Evolutionary conservation across 495 filamentous ascomycete genomes (phyloP).

Genomic region (Neurospora sp.): DNA sequence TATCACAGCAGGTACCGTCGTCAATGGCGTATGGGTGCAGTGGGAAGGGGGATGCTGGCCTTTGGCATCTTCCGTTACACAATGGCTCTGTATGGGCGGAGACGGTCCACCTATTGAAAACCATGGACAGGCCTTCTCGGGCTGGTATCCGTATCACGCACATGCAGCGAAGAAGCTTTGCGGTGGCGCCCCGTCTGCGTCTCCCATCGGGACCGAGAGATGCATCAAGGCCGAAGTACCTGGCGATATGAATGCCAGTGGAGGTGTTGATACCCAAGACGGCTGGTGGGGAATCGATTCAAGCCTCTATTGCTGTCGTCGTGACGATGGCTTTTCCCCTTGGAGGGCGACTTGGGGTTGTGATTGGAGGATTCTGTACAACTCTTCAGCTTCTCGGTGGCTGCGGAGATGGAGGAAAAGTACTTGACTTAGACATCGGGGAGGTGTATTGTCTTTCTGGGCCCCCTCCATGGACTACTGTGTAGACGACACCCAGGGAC

Average conservation of each 20-base stretch:
- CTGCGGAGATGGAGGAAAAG: neutral
- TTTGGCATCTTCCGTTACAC: neutral
- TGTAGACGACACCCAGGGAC: neutral
- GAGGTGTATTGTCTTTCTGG: no score
- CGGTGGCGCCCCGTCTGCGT: neutral
- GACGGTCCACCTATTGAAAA: neutral
- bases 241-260: neutral
- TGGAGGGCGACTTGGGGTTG: neutral
- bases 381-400: neutral
- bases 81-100: neutral
- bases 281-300: neutral
- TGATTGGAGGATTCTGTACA: neutral
- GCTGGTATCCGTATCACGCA: neutral
- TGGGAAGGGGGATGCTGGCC: neutral
- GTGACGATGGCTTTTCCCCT: neutral
- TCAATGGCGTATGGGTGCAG: neutral
- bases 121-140: neutral
- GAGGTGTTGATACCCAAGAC: constrained; percentile 1
- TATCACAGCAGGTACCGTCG: neutral
- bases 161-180: neutral
- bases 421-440: neutral
- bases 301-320: neutral
- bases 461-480: neutral
- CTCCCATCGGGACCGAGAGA: constrained; percentile 5
- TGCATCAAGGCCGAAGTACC: neutral